These are phyloP conservation scores for Metschnikowia borealis DNA, from an alignment of 805 yeast genomes.

Conservation along the genomic window DNA sequence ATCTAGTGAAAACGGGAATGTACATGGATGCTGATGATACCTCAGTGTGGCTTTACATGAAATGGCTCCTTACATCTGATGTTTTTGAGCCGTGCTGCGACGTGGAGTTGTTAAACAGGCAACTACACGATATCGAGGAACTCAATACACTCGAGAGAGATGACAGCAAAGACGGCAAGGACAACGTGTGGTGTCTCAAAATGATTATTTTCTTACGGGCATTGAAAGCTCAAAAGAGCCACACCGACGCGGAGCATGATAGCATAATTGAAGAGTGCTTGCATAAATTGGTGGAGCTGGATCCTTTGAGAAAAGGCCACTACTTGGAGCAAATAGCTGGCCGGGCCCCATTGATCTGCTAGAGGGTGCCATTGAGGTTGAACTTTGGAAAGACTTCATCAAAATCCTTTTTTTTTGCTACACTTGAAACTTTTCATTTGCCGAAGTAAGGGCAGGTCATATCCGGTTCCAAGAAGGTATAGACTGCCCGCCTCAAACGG, in stretches of 20 bases:
- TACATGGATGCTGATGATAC: conserved; percentile 93
- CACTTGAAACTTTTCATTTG: too few relatives aligned
- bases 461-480: background rate
- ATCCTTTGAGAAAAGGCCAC: conserved; percentile 62
- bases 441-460: background rate
- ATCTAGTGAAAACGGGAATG: conserved; percentile 73
- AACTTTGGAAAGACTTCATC: too few relatives aligned
- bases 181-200: conserved; percentile 76
- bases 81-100: conserved; percentile 24
- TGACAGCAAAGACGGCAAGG: conserved; percentile 47
- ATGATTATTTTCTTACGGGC: conserved; percentile 46
- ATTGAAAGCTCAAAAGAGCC: conserved; percentile 16
- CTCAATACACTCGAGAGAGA: conserved; percentile 70
- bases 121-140: conserved; percentile 51
- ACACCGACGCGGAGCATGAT: background rate
- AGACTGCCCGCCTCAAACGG: background rate
- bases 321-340: conserved; percentile 41
- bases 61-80: conserved; percentile 63
- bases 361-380: background rate
- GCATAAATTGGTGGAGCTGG: conserved; percentile 45
- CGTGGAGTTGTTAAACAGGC: conserved; percentile 38
- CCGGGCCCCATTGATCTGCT: conserved; percentile 10
- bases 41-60: conserved; percentile 84
- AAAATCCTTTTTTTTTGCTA: too few relatives aligned
- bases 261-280: conserved; percentile 34